Base-by-base conservation (phyloP, 1,284 basidiomycete genomes). In the Meripilus lineatus region DNA sequence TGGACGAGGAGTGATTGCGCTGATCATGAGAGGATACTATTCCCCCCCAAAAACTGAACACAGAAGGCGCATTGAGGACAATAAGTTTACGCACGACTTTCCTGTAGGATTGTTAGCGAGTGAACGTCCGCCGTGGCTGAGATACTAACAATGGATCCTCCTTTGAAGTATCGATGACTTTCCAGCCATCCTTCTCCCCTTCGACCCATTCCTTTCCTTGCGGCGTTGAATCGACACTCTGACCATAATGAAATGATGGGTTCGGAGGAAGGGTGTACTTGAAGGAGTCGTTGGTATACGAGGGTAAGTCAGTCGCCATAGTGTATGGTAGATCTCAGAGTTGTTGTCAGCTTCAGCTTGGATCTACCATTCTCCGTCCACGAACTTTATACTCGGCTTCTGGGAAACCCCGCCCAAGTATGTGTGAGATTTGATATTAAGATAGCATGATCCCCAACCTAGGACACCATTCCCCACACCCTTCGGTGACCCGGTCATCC, bases 1-100 rank as follows among this genome's bases (percentile, higher is more conserved):
- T 2, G 88, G 87, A 32, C 88, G 74, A 11, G 86, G 87, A 26
- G 80, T 65, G 45, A 88, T 75, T 1, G 75, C 77, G 32, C 81
- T 81, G 22, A 81, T 85, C 65, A 89, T 65, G 49, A 89, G 58
- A 42, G 39, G 21, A 38, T 61, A 63, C 61, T 59, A 30, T 4
- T n/a, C n/a, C n/a, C n/a, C n/a, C n/a, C n/a, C n/a, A n/a, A n/a
- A n/a, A n/a, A n/a, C n/a, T n/a, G n/a, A n/a, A n/a, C n/a, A n/a
- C n/a, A n/a, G n/a, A n/a, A n/a, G n/a, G n/a, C n/a, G n/a, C n/a
- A n/a, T n/a, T n/a, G n/a, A n/a, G n/a, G n/a, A n/a, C n/a, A n/a
- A n/a, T n/a, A n/a, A n/a, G n/a, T n/a, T n/a, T n/a, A n/a, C n/a
- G 37, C 24, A 38, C 37, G 18, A 40, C 13, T 20, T 44, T 35